A percentile compares a stretch with the other conserved stretches of the same genome.
These are phyloP conservation scores for Mortierella sp. DNA, from an alignment of 371 early-diverging fungal genomes.

Conservation along the genomic window DNA sequence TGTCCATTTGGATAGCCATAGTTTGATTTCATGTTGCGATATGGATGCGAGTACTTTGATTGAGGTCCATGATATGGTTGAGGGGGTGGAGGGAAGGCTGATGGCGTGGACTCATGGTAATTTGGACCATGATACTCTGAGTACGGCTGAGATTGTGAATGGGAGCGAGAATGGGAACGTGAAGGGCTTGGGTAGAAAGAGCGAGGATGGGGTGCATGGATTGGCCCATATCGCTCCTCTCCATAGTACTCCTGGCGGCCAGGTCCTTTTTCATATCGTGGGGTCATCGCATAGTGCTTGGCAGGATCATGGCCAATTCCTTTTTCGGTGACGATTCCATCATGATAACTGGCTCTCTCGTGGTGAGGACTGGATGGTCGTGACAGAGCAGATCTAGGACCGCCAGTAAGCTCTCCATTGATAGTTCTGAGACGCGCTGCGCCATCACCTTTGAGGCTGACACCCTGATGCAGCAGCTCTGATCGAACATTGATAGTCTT, in stretches of 20 bases:
- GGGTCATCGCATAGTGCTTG: conserved; percentile 13
- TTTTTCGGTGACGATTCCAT: conserved; percentile 11
- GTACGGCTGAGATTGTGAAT: conserved; percentile 37
- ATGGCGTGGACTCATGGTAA: conserved; percentile 16
- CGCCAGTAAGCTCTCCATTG: neutral
- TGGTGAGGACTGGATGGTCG: conserved; percentile 32
- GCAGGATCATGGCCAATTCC: neutral
- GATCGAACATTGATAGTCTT: neutral
- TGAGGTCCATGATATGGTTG: conserved; percentile 19
- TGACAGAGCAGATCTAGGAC: neutral
- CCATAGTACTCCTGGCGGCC: conserved; percentile 27
- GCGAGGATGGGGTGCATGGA: conserved; percentile 27
- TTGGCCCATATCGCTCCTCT: conserved; percentile 24
- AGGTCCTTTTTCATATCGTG: conserved; percentile 15
- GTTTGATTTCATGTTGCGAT: conserved; percentile 13
- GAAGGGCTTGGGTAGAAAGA: conserved; percentile 47
- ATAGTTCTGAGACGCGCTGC: neutral
- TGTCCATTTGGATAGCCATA: conserved; percentile 17
- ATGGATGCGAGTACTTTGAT: conserved; percentile 18
- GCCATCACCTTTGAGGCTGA: neutral
- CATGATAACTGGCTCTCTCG: conserved; percentile 10
- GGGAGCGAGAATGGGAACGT: conserved; percentile 40
- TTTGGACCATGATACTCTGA: conserved; percentile 14
- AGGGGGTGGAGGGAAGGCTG: conserved; percentile 16
- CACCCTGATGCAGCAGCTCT: neutral